These are phyloP conservation scores for Leccinum olivaceopallidum DNA, from an alignment of 768 basidiomycete genomes.

Conservation along the genomic window DNA sequence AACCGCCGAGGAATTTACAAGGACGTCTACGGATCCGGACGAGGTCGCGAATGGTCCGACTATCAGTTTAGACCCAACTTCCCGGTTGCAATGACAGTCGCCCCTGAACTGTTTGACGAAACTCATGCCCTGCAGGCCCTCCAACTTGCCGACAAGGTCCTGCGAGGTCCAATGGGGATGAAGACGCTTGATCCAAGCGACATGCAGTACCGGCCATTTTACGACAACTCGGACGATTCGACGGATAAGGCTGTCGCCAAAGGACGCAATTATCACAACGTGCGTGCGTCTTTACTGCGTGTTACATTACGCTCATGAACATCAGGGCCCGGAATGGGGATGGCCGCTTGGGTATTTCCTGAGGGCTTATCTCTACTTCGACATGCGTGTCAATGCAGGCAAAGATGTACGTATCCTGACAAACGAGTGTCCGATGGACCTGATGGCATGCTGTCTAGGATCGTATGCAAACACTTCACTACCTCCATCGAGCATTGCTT, in stretches of 20 bases:
- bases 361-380: slow-evolving; percentile 90
- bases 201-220: slow-evolving; percentile 84
- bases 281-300: slow-evolving; percentile 33
- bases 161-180: slow-evolving; percentile 93
- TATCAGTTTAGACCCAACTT: slow-evolving; percentile 95
- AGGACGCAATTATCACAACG: slow-evolving; percentile 93
- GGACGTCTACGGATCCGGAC: slow-evolving; percentile 91
- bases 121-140: slow-evolving; percentile 79
- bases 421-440: not conserved
- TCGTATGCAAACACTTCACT: slow-evolving; percentile 68
- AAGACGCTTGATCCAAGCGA: slow-evolving; percentile 91
- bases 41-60: slow-evolving; percentile 91
- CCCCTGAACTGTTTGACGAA: slow-evolving; percentile 90
- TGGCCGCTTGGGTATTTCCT: slow-evolving; percentile 97
- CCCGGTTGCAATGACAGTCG: slow-evolving; percentile 95
- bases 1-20: slow-evolving; percentile 97
- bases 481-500: slow-evolving; percentile 74
- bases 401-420: slow-evolving; percentile 54
- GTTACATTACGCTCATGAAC: slow-evolving; percentile 15
- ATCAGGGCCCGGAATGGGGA: slow-evolving; percentile 89
- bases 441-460: slow-evolving; percentile 47
- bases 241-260: slow-evolving; percentile 84
- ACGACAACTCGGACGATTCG: slow-evolving; percentile 94
- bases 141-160: slow-evolving; percentile 72
- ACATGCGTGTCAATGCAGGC: slow-evolving; percentile 64